phyloP scores from a whole-genome alignment of 345 rosid species.

The Gossypium arboreum region DNA sequence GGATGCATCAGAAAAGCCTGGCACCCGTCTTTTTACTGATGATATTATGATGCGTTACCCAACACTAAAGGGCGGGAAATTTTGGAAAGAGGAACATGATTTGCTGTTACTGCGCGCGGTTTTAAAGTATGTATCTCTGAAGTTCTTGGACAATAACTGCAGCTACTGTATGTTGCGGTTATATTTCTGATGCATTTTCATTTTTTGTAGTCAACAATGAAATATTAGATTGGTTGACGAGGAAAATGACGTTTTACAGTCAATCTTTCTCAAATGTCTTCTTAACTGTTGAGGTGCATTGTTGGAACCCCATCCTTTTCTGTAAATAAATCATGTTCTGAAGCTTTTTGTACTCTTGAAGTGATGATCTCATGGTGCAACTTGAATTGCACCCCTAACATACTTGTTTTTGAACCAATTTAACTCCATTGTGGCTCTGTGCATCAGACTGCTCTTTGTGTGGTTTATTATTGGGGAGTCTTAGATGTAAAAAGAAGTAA shows the following conservation, averaged over 20 bases:
- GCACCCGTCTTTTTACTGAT: conserved; percentile 48
- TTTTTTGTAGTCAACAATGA: background rate
- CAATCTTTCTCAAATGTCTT: background rate
- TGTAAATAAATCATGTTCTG: background rate
- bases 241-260: background rate
- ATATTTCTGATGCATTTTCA: background rate
- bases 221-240: background rate
- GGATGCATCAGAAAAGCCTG: conserved; percentile 50
- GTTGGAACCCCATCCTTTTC: background rate
- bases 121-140: conserved; percentile 54
- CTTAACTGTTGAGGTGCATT: background rate
- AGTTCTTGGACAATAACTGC: background rate
- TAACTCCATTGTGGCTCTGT: background rate
- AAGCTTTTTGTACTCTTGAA: background rate
- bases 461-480: background rate
- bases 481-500: background rate
- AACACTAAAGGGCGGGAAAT: conserved; percentile 72
- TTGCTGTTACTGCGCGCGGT: conserved; percentile 66
- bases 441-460: background rate
- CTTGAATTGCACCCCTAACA: background rate
- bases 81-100: conserved; percentile 97
- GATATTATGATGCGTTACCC: conserved; percentile 74
- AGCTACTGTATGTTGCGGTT: background rate
- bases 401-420: too few species aligned
- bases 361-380: background rate